Conservation (phyloP, 1,139 yeast species). For the Protomyces macrosporus region DNA sequence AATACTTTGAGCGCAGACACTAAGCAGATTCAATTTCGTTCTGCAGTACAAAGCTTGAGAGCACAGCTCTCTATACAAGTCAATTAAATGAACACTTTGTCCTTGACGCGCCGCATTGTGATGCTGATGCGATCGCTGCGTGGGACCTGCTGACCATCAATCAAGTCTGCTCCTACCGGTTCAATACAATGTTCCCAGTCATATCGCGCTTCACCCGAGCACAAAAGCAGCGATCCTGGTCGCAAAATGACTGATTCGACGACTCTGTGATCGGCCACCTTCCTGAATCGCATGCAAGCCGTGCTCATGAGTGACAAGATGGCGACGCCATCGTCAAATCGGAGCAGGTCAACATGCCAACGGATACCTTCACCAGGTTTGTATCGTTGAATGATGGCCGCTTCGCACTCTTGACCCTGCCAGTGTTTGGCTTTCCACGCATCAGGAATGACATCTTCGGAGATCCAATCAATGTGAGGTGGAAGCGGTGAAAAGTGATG, state of each 20-base stretch:
- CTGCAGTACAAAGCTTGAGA: background rate
- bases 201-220: conserved; percentile 16
- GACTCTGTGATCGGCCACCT: background rate
- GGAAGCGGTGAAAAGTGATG: conserved; percentile 24
- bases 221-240: conserved; percentile 7
- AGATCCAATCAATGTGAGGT: background rate
- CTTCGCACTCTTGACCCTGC: conserved; percentile 9
- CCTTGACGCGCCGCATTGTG: conserved; percentile 14
- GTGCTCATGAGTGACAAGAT: conserved; percentile 18
- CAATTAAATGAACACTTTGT: background rate
- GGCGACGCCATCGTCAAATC: conserved; percentile 24
- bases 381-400: conserved; percentile 18
- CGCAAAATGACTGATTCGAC: background rate
- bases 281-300: conserved; percentile 9
- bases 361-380: conserved; percentile 18
- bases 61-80: background rate
- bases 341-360: conserved; percentile 20
- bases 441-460: conserved; percentile 13
- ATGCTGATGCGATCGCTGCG: conserved; percentile 15
- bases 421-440: conserved; percentile 16
- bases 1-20: conserved; percentile 62
- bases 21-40: background rate
- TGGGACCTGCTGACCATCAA: background rate
- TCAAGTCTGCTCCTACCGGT: background rate
- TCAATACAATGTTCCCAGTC: conserved; percentile 22